These are phyloP conservation scores for Apocynum venetum DNA, from an alignment of 257 asterid species.

Conservation along the genomic window DNA sequence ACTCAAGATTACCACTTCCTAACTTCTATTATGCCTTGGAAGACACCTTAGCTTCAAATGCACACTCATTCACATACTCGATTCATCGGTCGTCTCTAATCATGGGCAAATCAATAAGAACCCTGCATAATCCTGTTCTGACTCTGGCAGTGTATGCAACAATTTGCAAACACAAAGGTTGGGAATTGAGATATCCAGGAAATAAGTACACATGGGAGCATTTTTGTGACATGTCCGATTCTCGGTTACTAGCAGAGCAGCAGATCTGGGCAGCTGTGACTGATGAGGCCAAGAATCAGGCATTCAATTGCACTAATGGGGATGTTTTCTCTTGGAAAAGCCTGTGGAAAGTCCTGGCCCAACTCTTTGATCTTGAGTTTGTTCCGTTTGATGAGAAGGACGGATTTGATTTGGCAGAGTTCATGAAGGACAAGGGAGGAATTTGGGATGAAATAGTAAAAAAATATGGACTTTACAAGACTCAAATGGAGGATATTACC, in stretches of 20 bases:
- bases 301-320: slow-evolving; percentile 17
- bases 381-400: slow-evolving; percentile 5
- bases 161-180: slow-evolving; percentile 10
- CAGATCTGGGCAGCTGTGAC: slow-evolving; percentile 18
- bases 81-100: slow-evolving; percentile 9
- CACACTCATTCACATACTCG: slow-evolving; percentile 2
- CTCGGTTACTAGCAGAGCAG: slow-evolving; percentile 8
- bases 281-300: slow-evolving; percentile 15
- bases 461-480: neutral
- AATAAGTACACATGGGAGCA: slow-evolving; percentile 16
- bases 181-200: slow-evolving; percentile 9
- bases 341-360: slow-evolving; percentile 3
- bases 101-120: slow-evolving; percentile 1
- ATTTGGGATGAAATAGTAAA: slow-evolving; percentile 13
- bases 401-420: neutral
- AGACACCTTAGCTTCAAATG: neutral
- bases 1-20: slow-evolving; percentile 7
- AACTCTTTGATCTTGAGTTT: slow-evolving; percentile 5
- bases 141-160: slow-evolving; percentile 10
- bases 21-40: slow-evolving; percentile 14
- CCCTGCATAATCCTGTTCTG: neutral
- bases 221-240: slow-evolving; percentile 11
- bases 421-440: slow-evolving; percentile 14
- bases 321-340: slow-evolving; percentile 12
- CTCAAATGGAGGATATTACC: slow-evolving; percentile 3